Conservation (phyloP, 176 grass and related monocot genomes). For the Metroxylon sagu region DNA sequence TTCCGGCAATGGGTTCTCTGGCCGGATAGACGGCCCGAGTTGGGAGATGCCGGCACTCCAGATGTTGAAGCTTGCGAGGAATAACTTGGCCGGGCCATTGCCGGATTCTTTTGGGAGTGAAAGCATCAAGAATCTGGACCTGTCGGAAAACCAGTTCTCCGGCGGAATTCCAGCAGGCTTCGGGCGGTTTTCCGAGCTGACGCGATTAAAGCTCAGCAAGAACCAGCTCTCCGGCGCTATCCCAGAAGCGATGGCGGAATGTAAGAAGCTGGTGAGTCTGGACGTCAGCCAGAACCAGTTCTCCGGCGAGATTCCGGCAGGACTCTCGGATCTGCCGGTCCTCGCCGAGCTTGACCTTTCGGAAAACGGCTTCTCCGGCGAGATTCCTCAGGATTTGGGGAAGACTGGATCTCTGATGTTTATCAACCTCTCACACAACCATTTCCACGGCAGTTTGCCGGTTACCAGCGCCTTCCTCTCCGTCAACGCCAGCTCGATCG, state of each 20-base stretch:
- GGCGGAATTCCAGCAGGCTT: neutral
- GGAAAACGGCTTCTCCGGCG: no score
- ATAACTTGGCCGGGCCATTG: neutral
- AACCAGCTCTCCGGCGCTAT: no score
- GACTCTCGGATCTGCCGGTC: neutral
- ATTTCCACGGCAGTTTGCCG: no score
- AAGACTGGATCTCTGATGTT: no score
- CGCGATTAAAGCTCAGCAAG: no score
- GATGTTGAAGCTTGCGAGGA: slow-evolving; percentile 4
- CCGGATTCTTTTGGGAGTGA: slow-evolving; percentile 2
- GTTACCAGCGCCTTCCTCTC: no score
- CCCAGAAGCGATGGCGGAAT: no score
- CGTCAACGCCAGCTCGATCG: no score
- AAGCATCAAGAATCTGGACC: slow-evolving; percentile 5
- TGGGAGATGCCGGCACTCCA: slow-evolving; percentile 5
- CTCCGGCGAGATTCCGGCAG: slow-evolving; percentile 2
- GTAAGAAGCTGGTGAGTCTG: no score
- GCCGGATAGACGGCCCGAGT: neutral
- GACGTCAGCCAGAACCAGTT: slow-evolving; percentile 9
- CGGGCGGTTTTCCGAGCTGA: no score
- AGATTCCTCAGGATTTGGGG: no score
- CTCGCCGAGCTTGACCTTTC: neutral
- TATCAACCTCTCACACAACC: no score
- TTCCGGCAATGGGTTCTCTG: slow-evolving; percentile 8
- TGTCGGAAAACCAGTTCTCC: slow-evolving; percentile 4